Conservation (phyloP, 768 basidiomycete species). For the Lactifluus subvellereus region DNA sequence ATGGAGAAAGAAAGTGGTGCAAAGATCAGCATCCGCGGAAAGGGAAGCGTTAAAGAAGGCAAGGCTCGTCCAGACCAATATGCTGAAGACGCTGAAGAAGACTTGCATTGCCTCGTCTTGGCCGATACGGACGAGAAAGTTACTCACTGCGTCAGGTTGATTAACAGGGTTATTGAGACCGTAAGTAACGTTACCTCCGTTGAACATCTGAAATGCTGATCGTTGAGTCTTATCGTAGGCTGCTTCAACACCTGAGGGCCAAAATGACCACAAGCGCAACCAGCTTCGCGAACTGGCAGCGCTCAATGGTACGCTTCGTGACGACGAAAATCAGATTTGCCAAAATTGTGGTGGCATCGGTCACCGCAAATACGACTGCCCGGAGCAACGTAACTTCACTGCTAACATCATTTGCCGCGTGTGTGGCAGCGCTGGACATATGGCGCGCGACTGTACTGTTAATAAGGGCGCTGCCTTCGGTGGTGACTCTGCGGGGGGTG, state of each 20-base stretch:
- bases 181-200: slow-evolving; percentile 43
- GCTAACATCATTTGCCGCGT: slow-evolving; percentile 99
- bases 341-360: slow-evolving; percentile 94
- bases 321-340: slow-evolving; percentile 99
- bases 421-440: slow-evolving; percentile 97
- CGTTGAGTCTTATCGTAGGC: slow-evolving; percentile 49
- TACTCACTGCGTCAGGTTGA: slow-evolving; percentile 83
- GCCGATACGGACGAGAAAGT: slow-evolving; percentile 93
- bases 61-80: slow-evolving; percentile 93
- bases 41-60: slow-evolving; percentile 98
- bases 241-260: slow-evolving; percentile 97
- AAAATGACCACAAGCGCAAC: slow-evolving; percentile 99
- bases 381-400: slow-evolving; percentile 96
- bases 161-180: slow-evolving; percentile 97
- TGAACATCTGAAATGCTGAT: slow-evolving; percentile 3
- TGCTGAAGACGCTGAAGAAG: slow-evolving; percentile 97
- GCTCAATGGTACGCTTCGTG: slow-evolving; percentile 95
- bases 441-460: slow-evolving; percentile 97
- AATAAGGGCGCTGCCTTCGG: slow-evolving; percentile 53
- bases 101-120: slow-evolving; percentile 95
- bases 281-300: slow-evolving; percentile 97
- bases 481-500: slow-evolving; percentile 40
- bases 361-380: slow-evolving; percentile 98
- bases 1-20: slow-evolving; percentile 99
- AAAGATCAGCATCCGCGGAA: slow-evolving; percentile 97